phyloP scores from a whole-genome alignment of 345 rosid genomes.

The Lumnitzera littorea region DNA sequence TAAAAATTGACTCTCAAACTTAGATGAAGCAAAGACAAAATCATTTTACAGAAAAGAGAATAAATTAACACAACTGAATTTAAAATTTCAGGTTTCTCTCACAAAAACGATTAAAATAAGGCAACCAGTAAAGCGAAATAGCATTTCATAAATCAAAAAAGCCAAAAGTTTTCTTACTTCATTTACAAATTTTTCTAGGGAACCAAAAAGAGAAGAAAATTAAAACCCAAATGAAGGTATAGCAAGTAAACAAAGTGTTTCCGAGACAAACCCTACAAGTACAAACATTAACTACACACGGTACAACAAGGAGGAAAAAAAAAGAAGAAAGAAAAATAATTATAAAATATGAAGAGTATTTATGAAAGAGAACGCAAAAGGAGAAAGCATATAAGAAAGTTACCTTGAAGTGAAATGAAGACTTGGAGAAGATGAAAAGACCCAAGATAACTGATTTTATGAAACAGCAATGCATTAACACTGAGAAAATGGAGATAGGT shows the following conservation, averaged over 20 bases:
- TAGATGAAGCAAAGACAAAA: too few relatives aligned
- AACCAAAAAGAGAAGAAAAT: not conserved
- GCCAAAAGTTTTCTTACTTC: not conserved
- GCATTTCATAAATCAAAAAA: constrained; percentile 1
- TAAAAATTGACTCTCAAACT: too few relatives aligned
- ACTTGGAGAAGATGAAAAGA: not conserved
- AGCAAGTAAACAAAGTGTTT: not conserved
- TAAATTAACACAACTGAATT: too few relatives aligned
- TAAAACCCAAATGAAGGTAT: not conserved
- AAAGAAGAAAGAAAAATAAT: too few relatives aligned
- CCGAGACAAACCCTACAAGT: not conserved
- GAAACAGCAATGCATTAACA: not conserved
- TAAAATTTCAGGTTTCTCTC: not conserved
- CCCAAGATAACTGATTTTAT: not conserved
- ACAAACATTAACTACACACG: too few relatives aligned
- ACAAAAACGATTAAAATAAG: not conserved
- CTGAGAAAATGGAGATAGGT: not conserved
- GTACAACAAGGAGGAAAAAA: too few relatives aligned
- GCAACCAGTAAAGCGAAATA: not conserved
- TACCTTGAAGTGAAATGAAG: too few relatives aligned
- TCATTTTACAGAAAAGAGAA: too few relatives aligned
- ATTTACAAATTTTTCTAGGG: constrained; percentile 1
- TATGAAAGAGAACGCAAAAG: too few relatives aligned
- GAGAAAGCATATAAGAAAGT: too few relatives aligned
- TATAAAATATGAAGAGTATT: too few relatives aligned